Conservation (phyloP, 805 yeast genomes). For the Wickerhamiella kurtzmanii region DNA sequence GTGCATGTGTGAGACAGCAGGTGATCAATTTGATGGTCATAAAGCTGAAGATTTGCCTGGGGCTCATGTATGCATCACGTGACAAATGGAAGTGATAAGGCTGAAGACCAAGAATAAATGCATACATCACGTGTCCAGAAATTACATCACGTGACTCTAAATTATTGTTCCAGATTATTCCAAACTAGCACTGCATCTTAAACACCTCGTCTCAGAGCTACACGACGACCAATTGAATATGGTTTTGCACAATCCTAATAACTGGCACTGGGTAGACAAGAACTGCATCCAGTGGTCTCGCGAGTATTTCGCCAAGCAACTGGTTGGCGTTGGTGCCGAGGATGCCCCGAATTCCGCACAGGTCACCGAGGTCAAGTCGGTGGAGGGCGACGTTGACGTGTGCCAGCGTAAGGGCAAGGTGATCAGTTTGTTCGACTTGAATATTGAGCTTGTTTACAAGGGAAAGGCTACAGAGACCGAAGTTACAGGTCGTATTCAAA, state of each 20-base stretch:
- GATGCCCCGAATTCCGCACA: constrained; percentile 22
- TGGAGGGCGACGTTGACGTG: constrained; percentile 95
- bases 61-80: too few relatives aligned
- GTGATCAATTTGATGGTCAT: too few relatives aligned
- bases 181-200: too few relatives aligned
- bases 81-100: too few relatives aligned
- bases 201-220: too few relatives aligned
- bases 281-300: constrained; percentile 90
- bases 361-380: constrained; percentile 37
- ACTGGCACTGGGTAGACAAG: constrained; percentile 99
- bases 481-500: constrained; percentile 56
- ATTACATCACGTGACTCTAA: too few relatives aligned
- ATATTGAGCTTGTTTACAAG: constrained; percentile 43
- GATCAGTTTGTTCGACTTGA: constrained; percentile 76
- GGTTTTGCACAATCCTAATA: constrained; percentile 95
- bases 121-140: too few relatives aligned
- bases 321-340: constrained; percentile 38
- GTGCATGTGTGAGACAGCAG: too few relatives aligned
- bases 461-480: constrained; percentile 32
- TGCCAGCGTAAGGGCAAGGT: constrained; percentile 95
- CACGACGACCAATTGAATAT: constrained; percentile 33
- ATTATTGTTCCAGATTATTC: background rate
- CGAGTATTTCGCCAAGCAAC: constrained; percentile 51
- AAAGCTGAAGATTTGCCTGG: too few relatives aligned
- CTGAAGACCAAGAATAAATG: too few relatives aligned